A percentile compares a stretch with the other conserved stretches of the same genome.
phyloP scores from a whole-genome alignment of 2,329 filamentous ascomycete genomes.

The Sarocladium kiliense region DNA sequence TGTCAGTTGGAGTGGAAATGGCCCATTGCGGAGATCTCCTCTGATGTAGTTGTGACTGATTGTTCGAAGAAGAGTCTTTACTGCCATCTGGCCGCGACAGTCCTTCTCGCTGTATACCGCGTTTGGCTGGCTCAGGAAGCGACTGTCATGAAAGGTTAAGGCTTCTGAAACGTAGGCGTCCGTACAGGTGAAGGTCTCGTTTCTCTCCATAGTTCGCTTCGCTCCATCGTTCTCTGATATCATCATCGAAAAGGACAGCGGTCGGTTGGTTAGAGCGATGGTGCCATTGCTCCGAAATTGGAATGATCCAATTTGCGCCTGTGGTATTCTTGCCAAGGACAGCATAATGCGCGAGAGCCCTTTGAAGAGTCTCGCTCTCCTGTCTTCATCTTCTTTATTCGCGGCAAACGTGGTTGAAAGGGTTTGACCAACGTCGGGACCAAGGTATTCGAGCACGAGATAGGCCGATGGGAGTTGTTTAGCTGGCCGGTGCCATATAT shows the following conservation, averaged over 20 bases:
- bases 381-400: slow-evolving; percentile 14
- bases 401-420: slow-evolving; percentile 18
- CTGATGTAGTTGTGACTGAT: slow-evolving; percentile 19
- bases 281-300: slow-evolving; percentile 21
- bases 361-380: slow-evolving; percentile 20
- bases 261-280: slow-evolving; percentile 24
- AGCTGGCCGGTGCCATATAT: slow-evolving; percentile 2
- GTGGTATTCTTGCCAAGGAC: slow-evolving; percentile 20
- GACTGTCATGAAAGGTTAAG: slow-evolving; percentile 18
- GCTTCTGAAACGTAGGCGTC: slow-evolving; percentile 20
- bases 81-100: slow-evolving; percentile 21
- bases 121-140: slow-evolving; percentile 20
- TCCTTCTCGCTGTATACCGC: slow-evolving; percentile 18
- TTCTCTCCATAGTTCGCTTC: slow-evolving; percentile 21
- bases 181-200: slow-evolving; percentile 22
- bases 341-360: slow-evolving; percentile 21
- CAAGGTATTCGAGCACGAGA: slow-evolving; percentile 19
- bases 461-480: slow-evolving; percentile 14
- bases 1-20: slow-evolving; percentile 21
- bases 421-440: slow-evolving; percentile 16
- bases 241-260: slow-evolving; percentile 19
- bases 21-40: slow-evolving; percentile 16
- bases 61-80: slow-evolving; percentile 15
- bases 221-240: slow-evolving; percentile 28
- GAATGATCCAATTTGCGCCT: slow-evolving; percentile 19